Conservation (phyloP, 2,329 filamentous ascomycete genomes). For the Epichloe sibirici region DNA sequence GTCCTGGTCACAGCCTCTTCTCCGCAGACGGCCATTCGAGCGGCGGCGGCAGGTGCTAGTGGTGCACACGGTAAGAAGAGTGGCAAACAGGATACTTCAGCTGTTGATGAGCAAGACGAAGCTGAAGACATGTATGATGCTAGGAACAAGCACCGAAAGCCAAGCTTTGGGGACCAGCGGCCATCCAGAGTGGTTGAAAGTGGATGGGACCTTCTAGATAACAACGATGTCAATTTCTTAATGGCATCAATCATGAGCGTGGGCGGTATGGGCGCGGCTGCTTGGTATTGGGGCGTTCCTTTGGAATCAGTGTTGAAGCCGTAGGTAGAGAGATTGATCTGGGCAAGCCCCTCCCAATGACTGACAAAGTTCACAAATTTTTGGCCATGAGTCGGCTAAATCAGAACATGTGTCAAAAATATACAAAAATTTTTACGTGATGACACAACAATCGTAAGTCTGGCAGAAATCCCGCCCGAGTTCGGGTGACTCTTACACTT, state of each 20-base stretch:
- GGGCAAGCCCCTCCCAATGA: not conserved
- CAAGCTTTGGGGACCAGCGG: constrained; percentile 41
- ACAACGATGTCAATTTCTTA: constrained; percentile 88
- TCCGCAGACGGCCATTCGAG: not conserved
- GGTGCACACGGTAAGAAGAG: constrained; percentile 30
- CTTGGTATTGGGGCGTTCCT: constrained; percentile 48
- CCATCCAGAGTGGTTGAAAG: constrained; percentile 54
- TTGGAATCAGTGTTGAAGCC: constrained; percentile 21
- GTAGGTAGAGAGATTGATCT: not conserved
- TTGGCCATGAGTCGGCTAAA: too few species aligned
- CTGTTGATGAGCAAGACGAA: constrained; percentile 23
- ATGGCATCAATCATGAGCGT: constrained; percentile 80
- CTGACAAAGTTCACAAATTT: too few species aligned
- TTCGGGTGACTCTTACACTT: too few species aligned
- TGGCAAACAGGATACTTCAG: constrained; percentile 21
- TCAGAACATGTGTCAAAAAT: too few species aligned
- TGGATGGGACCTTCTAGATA: constrained; percentile 68
- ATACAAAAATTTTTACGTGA: too few species aligned
- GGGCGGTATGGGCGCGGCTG: constrained; percentile 56
- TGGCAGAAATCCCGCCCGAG: too few species aligned
- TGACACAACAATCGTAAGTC: too few species aligned
- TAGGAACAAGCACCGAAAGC: constrained; percentile 34
- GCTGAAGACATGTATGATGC: constrained; percentile 34
- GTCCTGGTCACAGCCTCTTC: constrained; percentile 33
- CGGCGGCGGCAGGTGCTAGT: not conserved